Evolutionary conservation across 2,329 filamentous ascomycete genomes (phyloP), one percentile per base, ranked within the genome.

Genomic region (Pseudogymnoascus verrucosus): DNA sequence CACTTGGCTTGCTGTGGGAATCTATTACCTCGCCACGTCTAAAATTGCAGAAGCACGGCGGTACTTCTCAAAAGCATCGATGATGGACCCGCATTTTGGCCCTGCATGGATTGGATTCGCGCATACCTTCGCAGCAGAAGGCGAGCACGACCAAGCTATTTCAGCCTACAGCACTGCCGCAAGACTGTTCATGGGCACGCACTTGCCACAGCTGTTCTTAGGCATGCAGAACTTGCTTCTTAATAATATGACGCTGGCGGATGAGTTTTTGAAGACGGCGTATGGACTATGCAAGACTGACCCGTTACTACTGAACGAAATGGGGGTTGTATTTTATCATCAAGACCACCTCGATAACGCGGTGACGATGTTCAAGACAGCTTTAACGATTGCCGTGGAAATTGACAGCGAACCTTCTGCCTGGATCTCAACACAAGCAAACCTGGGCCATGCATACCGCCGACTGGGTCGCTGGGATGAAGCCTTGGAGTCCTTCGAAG

Each of bases 61-160:
- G 40, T 99, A 95, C 79, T 99, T 99, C 76, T 96, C 91, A 71
- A 99, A 99, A 77, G 90, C 96, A 4, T 96, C 91, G 68, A 89
- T 98, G 80, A 93, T 99, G 88, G 93, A 99, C 72, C 90, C 93
- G 5, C 93, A 98, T 77, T 99, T 96, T 71, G 93, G 93, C 0
- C 91, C 95, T 1, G 95, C 95, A 2, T 99, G 95, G 95, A 98
- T 99, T 68, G 95, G 96, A 1, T 99, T 99, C 73, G 95, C 95
- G 1, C 96, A 99, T 75, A 99, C 95, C 0, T 99, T 99, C 74
- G 95, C 95, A 1, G 93, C 92, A 10, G 95, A 99, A 75, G 95
- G 95, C 62, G 95, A 99, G 76, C 93, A 98, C 75, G 95, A 99
- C 74, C 95, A 99, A 77, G 95, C 95, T 59, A 97, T 99, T 67